phyloP scores from a whole-genome alignment of 2,329 filamentous ascomycete genomes.

The Exophiala xenobiotica region DNA sequence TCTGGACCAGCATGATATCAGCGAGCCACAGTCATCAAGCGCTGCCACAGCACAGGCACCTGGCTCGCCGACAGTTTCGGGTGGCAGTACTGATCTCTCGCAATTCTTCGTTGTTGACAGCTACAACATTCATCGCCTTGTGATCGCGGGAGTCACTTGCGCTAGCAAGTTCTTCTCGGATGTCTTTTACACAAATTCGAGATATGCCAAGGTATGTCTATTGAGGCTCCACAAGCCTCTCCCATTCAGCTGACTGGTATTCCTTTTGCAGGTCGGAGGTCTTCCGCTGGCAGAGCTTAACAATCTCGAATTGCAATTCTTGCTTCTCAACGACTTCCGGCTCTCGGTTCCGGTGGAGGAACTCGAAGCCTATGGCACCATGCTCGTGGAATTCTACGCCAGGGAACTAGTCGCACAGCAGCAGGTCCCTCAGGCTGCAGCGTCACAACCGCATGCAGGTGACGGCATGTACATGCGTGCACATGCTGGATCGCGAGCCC shows the following conservation, averaged over 20 bases:
- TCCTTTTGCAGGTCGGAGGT: slow-evolving; percentile 72
- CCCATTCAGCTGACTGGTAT: neutral
- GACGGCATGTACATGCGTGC: slow-evolving; percentile 30
- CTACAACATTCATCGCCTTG: slow-evolving; percentile 95
- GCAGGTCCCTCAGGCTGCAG: slow-evolving; percentile 35
- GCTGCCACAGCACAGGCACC: slow-evolving; percentile 1
- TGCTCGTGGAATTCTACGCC: slow-evolving; percentile 97
- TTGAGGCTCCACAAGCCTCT: slow-evolving; percentile 16
- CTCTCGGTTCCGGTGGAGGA: slow-evolving; percentile 92
- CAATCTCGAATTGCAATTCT: slow-evolving; percentile 92
- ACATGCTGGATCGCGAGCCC: slow-evolving; percentile 4
- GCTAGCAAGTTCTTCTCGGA: slow-evolving; percentile 99
- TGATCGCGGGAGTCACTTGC: slow-evolving; percentile 96
- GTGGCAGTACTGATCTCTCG: slow-evolving; percentile 37
- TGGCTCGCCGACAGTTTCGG: slow-evolving; percentile 3
- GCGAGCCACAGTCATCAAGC: slow-evolving; percentile 4
- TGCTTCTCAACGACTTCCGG: slow-evolving; percentile 93
- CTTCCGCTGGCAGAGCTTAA: slow-evolving; percentile 90
- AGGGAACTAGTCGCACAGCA: slow-evolving; percentile 76
- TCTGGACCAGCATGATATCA: slow-evolving; percentile 23
- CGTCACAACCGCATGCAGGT: slow-evolving; percentile 12
- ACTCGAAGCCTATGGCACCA: slow-evolving; percentile 93
- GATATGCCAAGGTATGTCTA: slow-evolving; percentile 87
- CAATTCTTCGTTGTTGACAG: slow-evolving; percentile 95
- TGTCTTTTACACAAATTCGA: slow-evolving; percentile 97